A percentile compares a stretch with the other conserved stretches of the same genome.
Evolutionary conservation across 2,329 filamentous ascomycete genomes (phyloP).

Genomic region (Penicillium vulpinum): DNA sequence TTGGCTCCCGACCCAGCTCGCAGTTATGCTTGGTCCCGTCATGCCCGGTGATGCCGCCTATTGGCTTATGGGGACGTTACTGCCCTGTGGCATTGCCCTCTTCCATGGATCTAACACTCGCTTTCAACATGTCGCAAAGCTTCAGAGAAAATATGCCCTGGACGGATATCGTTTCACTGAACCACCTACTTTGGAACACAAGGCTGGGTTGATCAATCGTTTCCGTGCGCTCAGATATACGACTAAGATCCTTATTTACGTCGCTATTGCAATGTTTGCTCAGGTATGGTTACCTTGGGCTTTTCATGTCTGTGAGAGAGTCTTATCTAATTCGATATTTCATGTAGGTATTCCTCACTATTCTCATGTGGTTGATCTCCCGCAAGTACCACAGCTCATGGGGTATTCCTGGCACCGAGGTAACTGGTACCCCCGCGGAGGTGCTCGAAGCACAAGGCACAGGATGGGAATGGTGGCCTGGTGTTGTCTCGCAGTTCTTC

Average conservation of each 20-base stretch:
- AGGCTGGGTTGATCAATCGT: conserved; percentile 21
- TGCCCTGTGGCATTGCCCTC: conserved; percentile 65
- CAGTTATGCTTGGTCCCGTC: conserved; percentile 35
- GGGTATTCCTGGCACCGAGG: conserved; percentile 53
- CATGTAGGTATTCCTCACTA: conserved; percentile 57
- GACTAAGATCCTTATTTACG: conserved; percentile 34
- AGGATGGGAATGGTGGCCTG: conserved; percentile 64
- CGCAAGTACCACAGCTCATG: conserved; percentile 62
- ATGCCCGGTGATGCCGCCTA: conserved; percentile 58
- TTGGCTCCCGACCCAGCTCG: conserved; percentile 37
- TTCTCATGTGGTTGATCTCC: conserved; percentile 61
- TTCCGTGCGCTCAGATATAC: conserved; percentile 31
- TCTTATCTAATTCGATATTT: conserved; percentile 3
- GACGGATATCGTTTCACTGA: conserved; percentile 9
- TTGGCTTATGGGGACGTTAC: conserved; percentile 67
- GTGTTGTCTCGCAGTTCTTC: conserved; percentile 28
- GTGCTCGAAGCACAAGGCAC: conserved; percentile 33
- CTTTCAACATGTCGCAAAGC: conserved; percentile 59
- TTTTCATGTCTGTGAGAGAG: not conserved
- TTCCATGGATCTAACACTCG: conserved; percentile 66
- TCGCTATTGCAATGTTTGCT: conserved; percentile 56
- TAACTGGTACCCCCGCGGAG: conserved; percentile 50
- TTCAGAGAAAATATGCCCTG: conserved; percentile 51
- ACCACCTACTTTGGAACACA: conserved; percentile 2
- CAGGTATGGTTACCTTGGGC: conserved; percentile 48